A percentile compares a stretch with the other conserved stretches of the same genome.
These are phyloP conservation scores for Pleomassaria siparia DNA, from an alignment of 2,329 filamentous ascomycete genomes.

Conservation along the genomic window DNA sequence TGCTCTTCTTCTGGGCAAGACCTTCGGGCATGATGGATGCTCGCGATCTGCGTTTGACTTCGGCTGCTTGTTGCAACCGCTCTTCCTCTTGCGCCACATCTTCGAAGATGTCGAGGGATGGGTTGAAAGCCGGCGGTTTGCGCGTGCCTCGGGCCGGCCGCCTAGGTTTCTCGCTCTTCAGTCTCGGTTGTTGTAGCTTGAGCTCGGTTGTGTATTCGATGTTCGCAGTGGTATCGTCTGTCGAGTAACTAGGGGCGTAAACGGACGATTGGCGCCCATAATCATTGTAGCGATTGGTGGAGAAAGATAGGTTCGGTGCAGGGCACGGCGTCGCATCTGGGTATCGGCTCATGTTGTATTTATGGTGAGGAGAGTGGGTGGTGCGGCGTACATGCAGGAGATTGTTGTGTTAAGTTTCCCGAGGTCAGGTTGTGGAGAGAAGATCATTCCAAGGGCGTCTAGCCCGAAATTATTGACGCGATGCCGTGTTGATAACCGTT, in stretches of 20 bases:
- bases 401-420: slow-evolving; percentile 1
- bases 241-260: slow-evolving; percentile 36
- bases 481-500: slow-evolving; percentile 11
- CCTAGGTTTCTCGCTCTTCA: slow-evolving; percentile 36
- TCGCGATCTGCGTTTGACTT: slow-evolving; percentile 28
- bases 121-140: slow-evolving; percentile 32
- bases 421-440: background rate
- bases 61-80: slow-evolving; percentile 24
- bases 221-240: slow-evolving; percentile 37
- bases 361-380: background rate
- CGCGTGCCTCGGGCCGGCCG: slow-evolving; percentile 33
- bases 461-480: slow-evolving; percentile 15
- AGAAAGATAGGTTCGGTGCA: slow-evolving; percentile 27
- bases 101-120: slow-evolving; percentile 40
- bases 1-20: slow-evolving; percentile 26
- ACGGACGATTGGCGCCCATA: slow-evolving; percentile 26
- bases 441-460: slow-evolving; percentile 8
- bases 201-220: slow-evolving; percentile 44
- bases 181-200: slow-evolving; percentile 31
- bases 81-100: slow-evolving; percentile 41
- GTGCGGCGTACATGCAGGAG: background rate
- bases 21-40: slow-evolving; percentile 28
- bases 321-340: slow-evolving; percentile 41
- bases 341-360: slow-evolving; percentile 36
- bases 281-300: slow-evolving; percentile 27